A percentile compares a stretch with the other conserved stretches of the same genome.
phyloP scores from a whole-genome alignment of 75 land plant genomes.

The Sequoia sempervirens region DNA sequence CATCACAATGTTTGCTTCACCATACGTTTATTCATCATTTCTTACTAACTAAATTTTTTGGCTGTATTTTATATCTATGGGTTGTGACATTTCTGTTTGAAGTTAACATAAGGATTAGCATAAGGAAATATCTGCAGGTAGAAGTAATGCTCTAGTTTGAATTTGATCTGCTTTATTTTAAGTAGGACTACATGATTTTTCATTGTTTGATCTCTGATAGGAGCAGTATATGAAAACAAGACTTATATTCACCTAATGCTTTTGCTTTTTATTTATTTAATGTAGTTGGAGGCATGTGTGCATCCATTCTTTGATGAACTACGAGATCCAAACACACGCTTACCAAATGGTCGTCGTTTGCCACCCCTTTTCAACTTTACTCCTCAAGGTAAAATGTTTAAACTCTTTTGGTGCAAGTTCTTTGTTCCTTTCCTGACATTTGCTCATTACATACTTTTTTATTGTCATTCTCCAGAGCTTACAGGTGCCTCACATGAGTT shows the following conservation, averaged over 20 bases:
- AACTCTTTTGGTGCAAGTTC: neutral
- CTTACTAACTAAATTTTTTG: neutral
- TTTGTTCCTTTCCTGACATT: neutral
- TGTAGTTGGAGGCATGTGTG: conserved; percentile 74
- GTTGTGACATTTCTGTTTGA: neutral
- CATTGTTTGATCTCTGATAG: neutral
- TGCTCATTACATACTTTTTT: neutral
- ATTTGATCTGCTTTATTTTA: neutral
- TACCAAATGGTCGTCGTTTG: conserved; percentile 54
- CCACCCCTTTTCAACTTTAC: conserved; percentile 86
- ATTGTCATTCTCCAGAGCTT: neutral
- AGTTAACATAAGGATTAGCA: too few relatives aligned
- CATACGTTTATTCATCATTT: neutral
- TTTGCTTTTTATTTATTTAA: neutral
- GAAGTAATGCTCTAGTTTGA: neutral
- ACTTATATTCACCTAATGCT: neutral
- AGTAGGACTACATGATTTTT: neutral
- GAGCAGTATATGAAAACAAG: neutral
- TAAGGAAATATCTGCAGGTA: neutral
- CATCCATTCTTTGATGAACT: conserved; percentile 57
- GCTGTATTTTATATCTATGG: neutral
- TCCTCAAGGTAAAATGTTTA: conserved; percentile 43
- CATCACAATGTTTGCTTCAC: neutral
- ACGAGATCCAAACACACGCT: conserved; percentile 28
- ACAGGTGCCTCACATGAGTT: neutral